A percentile compares a stretch with the other conserved stretches of the same genome.
These are phyloP conservation scores for Trichocomaceae sp. DNA, from an alignment of 2,329 filamentous ascomycete species.

Conservation along the genomic window DNA sequence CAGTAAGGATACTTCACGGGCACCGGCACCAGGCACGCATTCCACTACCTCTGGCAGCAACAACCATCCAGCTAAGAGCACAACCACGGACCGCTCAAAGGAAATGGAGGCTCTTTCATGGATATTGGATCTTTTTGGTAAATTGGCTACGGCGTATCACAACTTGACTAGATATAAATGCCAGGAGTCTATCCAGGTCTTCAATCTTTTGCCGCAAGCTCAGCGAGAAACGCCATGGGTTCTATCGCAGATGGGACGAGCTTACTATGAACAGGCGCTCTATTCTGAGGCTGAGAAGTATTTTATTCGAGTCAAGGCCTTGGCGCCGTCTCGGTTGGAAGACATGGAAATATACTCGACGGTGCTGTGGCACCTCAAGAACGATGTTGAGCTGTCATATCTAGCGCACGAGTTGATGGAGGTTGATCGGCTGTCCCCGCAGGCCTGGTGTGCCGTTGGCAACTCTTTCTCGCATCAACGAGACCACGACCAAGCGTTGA, in stretches of 20 bases:
- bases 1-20: constrained; percentile 50
- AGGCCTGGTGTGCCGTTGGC: constrained; percentile 92
- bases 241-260: constrained; percentile 79
- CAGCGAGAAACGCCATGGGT: constrained; percentile 94
- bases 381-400: constrained; percentile 84
- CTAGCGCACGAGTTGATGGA: constrained; percentile 87
- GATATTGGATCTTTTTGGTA: constrained; percentile 73
- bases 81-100: constrained; percentile 50
- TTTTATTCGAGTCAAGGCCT: constrained; percentile 70
- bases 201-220: constrained; percentile 60
- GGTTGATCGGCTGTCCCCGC: constrained; percentile 76
- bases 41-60: constrained; percentile 23
- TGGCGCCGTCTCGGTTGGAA: constrained; percentile 75
- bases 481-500: constrained; percentile 89
- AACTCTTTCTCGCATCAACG: constrained; percentile 90
- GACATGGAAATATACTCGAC: constrained; percentile 99
- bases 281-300: constrained; percentile 82
- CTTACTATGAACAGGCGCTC: constrained; percentile 81
- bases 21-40: constrained; percentile 24
- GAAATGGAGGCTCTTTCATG: constrained; percentile 69
- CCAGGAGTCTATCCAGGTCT: constrained; percentile 66
- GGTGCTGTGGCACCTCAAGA: constrained; percentile 95
- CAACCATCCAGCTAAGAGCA: constrained; percentile 26
- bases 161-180: constrained; percentile 73
- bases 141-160: constrained; percentile 74